Conservation (phyloP, 371 early-diverging fungal species). For the Coemansia sp. region DNA sequence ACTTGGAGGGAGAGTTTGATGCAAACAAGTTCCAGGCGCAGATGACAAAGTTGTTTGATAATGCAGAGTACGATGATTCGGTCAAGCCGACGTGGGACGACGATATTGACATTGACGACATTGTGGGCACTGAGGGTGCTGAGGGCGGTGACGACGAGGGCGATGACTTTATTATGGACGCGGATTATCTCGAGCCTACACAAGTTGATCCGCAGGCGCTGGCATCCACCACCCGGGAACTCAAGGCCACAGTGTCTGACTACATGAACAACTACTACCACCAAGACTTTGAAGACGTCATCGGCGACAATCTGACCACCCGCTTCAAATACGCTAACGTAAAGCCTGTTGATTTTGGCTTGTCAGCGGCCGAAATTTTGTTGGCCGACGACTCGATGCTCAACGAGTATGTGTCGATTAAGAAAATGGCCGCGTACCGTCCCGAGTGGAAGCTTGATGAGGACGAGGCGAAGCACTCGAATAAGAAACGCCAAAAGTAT, state of each 20-base stretch:
- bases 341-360: constrained; percentile 69
- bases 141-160: constrained; percentile 58
- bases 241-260: constrained; percentile 70
- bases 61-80: constrained; percentile 58
- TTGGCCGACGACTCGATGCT: constrained; percentile 86
- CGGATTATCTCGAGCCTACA: constrained; percentile 74
- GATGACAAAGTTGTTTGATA: constrained; percentile 79
- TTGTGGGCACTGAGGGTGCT: constrained; percentile 44
- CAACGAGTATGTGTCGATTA: constrained; percentile 80
- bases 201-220: constrained; percentile 46
- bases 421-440: constrained; percentile 81
- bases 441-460: constrained; percentile 55
- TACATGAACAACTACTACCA: constrained; percentile 88
- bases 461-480: constrained; percentile 55
- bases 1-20: constrained; percentile 89
- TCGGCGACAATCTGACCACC: constrained; percentile 76
- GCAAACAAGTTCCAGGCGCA: constrained; percentile 75
- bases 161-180: constrained; percentile 82
- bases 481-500: constrained; percentile 62
- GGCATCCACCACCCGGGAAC: constrained; percentile 56
- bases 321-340: constrained; percentile 89
- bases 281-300: constrained; percentile 91
- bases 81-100: constrained; percentile 84
- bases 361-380: constrained; percentile 80
- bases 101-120: constrained; percentile 72